Evolutionary conservation across 441 rosid species (phyloP).

Genomic region (Cnidoscolus chayamansa): DNA sequence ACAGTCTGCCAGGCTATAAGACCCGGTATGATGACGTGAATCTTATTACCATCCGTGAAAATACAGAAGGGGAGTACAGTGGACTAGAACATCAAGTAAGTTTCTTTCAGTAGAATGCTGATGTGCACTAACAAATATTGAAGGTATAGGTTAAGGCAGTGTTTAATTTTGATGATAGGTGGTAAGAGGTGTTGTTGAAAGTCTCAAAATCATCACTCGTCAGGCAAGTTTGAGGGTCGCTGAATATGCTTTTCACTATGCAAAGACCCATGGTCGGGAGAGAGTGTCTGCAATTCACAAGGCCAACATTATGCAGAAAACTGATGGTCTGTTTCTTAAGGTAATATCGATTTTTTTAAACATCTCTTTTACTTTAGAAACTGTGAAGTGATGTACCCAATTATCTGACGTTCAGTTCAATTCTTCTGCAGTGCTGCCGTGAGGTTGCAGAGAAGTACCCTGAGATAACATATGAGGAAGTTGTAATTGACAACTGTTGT

Average conservation of each 20-base stretch:
- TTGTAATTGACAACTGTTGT: conserved; percentile 97
- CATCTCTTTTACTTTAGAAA: not conserved
- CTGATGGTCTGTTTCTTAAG: conserved; percentile 97
- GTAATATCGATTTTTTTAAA: conserved; percentile 31
- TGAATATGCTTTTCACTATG: conserved; percentile 94
- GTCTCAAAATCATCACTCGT: conserved; percentile 92
- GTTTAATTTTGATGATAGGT: conserved; percentile 47
- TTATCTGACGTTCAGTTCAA: conserved; percentile 10
- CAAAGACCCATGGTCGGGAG: conserved; percentile 86
- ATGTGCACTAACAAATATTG: not conserved
- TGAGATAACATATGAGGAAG: conserved; percentile 89
- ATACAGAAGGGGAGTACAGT: conserved; percentile 98
- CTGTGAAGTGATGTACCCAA: conserved; percentile 4
- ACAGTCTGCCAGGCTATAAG: conserved; percentile 92
- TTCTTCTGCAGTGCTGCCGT: conserved; percentile 71
- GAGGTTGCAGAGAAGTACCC: conserved; percentile 96
- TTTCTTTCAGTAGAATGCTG: conserved; percentile 8
- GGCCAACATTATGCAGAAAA: conserved; percentile 99
- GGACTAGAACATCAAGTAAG: conserved; percentile 98
- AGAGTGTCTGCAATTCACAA: conserved; percentile 97
- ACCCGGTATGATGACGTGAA: conserved; percentile 87
- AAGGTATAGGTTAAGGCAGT: not conserved
- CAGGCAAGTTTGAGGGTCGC: conserved; percentile 96
- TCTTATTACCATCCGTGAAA: conserved; percentile 93
- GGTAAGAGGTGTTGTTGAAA: conserved; percentile 96